Conservation (phyloP, 2,329 filamentous ascomycete species). For the Diplocarpon mali region DNA sequence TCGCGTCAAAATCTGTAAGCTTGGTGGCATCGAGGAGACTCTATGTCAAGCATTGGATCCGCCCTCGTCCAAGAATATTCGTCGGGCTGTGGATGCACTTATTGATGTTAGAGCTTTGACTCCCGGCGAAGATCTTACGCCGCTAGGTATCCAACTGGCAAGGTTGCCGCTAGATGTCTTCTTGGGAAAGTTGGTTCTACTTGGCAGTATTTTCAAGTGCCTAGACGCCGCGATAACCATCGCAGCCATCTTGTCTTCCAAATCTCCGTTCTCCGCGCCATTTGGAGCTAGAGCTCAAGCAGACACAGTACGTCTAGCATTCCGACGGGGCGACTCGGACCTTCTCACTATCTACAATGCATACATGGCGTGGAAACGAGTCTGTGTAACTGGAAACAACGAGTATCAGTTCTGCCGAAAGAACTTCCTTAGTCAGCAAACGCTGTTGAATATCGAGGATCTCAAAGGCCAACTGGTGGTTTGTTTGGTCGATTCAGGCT, state of each 20-base stretch:
- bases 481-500: slow-evolving; percentile 74
- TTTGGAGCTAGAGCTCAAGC: slow-evolving; percentile 77
- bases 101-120: slow-evolving; percentile 89
- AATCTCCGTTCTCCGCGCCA: slow-evolving; percentile 82
- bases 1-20: slow-evolving; percentile 92
- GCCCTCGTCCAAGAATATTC: slow-evolving; percentile 84
- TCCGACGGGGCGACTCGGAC: slow-evolving; percentile 82
- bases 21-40: slow-evolving; percentile 87
- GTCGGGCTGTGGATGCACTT: slow-evolving; percentile 82
- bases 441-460: slow-evolving; percentile 85
- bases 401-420: slow-evolving; percentile 90
- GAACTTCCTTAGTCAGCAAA: slow-evolving; percentile 86
- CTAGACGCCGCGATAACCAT: slow-evolving; percentile 86
- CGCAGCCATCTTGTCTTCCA: slow-evolving; percentile 86
- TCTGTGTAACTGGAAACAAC: slow-evolving; percentile 58
- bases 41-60: slow-evolving; percentile 81
- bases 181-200: slow-evolving; percentile 81
- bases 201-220: slow-evolving; percentile 80
- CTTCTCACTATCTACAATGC: slow-evolving; percentile 89
- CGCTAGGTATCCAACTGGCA: slow-evolving; percentile 76
- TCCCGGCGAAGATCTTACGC: slow-evolving; percentile 68
- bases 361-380: slow-evolving; percentile 77
- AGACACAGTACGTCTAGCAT: slow-evolving; percentile 65
- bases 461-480: slow-evolving; percentile 85
- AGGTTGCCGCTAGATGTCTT: slow-evolving; percentile 88